These are phyloP conservation scores for Bromus sterilis DNA, from an alignment of 176 grass and related monocot species.

Conservation along the genomic window DNA sequence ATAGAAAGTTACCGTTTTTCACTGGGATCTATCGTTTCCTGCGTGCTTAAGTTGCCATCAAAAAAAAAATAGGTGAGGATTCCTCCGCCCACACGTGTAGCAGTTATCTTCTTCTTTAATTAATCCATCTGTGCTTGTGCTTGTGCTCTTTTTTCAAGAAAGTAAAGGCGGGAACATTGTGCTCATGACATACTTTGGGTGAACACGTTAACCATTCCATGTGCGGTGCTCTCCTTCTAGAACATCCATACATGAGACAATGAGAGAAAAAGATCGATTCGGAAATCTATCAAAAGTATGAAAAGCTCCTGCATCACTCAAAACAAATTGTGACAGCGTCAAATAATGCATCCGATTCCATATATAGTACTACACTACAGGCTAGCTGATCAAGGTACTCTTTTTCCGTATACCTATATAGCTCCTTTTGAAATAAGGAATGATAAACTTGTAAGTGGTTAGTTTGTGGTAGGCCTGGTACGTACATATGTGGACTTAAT, in stretches of 20 bases:
- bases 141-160: neutral
- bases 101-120: no score
- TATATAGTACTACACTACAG: conserved; percentile 7
- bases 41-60: no score
- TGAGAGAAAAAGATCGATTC: neutral
- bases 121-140: neutral
- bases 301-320: conserved; percentile 8
- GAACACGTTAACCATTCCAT: no score
- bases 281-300: conserved; percentile 32
- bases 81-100: no score
- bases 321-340: neutral
- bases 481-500: conserved; percentile 5
- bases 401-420: conserved; percentile 17
- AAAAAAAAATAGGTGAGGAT: no score
- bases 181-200: neutral
- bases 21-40: no score
- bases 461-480: conserved; percentile 3
- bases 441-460: neutral
- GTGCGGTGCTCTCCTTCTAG: conserved; percentile 3
- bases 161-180: neutral
- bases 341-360: conserved; percentile 43
- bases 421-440: neutral
- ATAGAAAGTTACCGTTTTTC: no score
- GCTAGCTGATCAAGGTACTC: neutral
- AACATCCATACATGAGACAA: neutral